A percentile compares a stretch with the other conserved stretches of the same genome.
Evolutionary conservation across 345 rosid genomes (phyloP).

Genomic region (Noccaea caerulescens): DNA sequence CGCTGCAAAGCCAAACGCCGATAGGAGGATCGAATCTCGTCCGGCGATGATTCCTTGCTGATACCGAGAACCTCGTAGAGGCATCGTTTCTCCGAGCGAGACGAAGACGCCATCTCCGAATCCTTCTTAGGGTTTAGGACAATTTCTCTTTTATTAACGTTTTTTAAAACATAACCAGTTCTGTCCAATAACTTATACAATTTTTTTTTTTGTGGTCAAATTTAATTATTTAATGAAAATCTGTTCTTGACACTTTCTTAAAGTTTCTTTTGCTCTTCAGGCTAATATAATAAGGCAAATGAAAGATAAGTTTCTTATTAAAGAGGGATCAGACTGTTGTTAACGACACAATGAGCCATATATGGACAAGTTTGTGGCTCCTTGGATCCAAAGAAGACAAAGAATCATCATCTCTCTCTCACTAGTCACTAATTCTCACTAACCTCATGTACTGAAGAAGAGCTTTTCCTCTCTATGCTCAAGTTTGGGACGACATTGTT

Average conservation of each 20-base stretch:
- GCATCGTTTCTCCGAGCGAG: constrained; percentile 75
- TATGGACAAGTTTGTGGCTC: constrained; percentile 36
- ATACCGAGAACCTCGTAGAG: constrained; percentile 84
- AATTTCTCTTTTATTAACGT: constrained; percentile 13
- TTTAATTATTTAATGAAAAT: neutral
- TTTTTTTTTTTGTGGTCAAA: too few relatives aligned
- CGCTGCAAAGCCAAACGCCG: constrained; percentile 84
- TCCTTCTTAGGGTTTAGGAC: constrained; percentile 26
- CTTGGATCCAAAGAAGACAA: neutral
- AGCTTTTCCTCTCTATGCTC: constrained; percentile 59
- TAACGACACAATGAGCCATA: constrained; percentile 18
- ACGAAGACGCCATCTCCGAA: constrained; percentile 52
- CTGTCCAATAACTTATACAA: neutral
- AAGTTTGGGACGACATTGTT: constrained; percentile 45
- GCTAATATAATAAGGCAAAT: neutral
- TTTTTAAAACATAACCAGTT: constrained; percentile 18
- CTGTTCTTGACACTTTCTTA: neutral
- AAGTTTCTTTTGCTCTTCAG: neutral
- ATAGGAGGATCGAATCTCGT: constrained; percentile 83
- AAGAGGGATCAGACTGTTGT: constrained; percentile 29
- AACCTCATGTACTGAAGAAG: constrained; percentile 51
- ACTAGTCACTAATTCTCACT: constrained; percentile 39
- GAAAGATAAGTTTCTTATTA: constrained; percentile 9
- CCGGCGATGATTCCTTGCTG: constrained; percentile 60
- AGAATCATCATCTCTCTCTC: constrained; percentile 6